Conservation (phyloP, 495 filamentous ascomycete species). For the Daldinia caldariorum region DNA sequence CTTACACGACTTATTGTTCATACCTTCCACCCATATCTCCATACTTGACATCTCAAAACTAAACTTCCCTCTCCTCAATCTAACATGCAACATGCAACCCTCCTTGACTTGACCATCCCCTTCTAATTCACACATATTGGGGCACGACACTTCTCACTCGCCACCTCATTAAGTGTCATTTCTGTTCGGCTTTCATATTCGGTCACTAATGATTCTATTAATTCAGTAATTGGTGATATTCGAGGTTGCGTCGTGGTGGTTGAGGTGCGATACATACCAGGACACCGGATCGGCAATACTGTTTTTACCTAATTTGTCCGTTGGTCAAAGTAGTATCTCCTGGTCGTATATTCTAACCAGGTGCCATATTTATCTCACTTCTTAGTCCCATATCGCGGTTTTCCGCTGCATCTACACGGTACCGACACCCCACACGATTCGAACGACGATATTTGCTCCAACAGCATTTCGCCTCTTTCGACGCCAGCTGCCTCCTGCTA, state of each 20-base stretch:
- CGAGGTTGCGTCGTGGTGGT: slow-evolving; percentile 30
- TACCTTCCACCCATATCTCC: slow-evolving; percentile 25
- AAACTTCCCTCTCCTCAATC: slow-evolving; percentile 20
- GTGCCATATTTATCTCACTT: slow-evolving; percentile 2
- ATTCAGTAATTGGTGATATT: slow-evolving; percentile 25
- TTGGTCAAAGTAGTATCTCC: neutral
- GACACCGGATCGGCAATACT: neutral
- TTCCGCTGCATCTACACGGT: slow-evolving; percentile 5
- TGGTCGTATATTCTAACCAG: neutral
- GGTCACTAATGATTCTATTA: slow-evolving; percentile 27
- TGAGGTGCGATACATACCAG: slow-evolving; percentile 10
- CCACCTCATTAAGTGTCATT: slow-evolving; percentile 9
- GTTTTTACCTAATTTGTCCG: slow-evolving; percentile 19
- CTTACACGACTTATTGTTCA: slow-evolving; percentile 24
- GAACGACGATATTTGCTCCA: slow-evolving; percentile 4
- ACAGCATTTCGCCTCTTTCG: slow-evolving; percentile 18
- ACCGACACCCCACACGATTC: slow-evolving; percentile 15
- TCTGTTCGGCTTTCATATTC: slow-evolving; percentile 16
- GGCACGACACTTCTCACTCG: neutral
- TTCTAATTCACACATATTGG: slow-evolving; percentile 11
- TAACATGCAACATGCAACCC: slow-evolving; percentile 19
- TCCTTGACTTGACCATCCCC: neutral
- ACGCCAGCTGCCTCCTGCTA: slow-evolving; percentile 5
- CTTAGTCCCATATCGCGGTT: slow-evolving; percentile 2
- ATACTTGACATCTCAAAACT: slow-evolving; percentile 25